A percentile compares a stretch with the other conserved stretches of the same genome.
phyloP scores from a whole-genome alignment of 352 stramenopile genomes.

The Phytophthora pinifolia region DNA sequence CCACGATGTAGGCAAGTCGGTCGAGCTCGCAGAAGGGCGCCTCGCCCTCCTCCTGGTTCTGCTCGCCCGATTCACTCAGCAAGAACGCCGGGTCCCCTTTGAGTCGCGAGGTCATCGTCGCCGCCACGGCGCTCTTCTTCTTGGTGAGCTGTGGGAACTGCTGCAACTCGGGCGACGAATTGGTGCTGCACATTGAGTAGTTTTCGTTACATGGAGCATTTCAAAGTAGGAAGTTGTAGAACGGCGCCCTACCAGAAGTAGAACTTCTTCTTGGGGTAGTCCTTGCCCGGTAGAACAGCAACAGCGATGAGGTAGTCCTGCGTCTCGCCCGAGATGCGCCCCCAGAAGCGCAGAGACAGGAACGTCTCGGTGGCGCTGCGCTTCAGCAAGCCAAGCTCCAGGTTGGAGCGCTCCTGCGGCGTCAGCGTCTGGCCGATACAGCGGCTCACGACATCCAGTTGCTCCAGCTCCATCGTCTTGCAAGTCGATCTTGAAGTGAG shows the following conservation, averaged over 20 bases:
- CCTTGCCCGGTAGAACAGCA: slow-evolving; percentile 51
- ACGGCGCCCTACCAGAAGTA: slow-evolving; percentile 68
- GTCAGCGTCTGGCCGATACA: slow-evolving; percentile 71
- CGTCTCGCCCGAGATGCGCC: slow-evolving; percentile 56
- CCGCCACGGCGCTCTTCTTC: slow-evolving; percentile 49
- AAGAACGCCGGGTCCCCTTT: slow-evolving; percentile 73
- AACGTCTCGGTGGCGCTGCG: slow-evolving; percentile 63
- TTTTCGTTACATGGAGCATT: neutral
- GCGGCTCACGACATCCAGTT: slow-evolving; percentile 70
- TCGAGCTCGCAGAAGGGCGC: slow-evolving; percentile 69
- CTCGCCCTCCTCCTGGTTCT: slow-evolving; percentile 44
- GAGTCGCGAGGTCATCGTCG: slow-evolving; percentile 49
- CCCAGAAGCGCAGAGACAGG: slow-evolving; percentile 73
- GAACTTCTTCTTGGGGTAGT: slow-evolving; percentile 83
- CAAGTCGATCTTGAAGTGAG: slow-evolving; percentile 11
- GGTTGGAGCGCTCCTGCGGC: slow-evolving; percentile 71
- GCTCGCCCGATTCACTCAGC: slow-evolving; percentile 38
- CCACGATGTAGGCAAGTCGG: slow-evolving; percentile 62
- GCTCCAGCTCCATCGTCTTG: slow-evolving; percentile 67
- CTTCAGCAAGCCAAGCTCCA: slow-evolving; percentile 76
- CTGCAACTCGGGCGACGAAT: slow-evolving; percentile 73
- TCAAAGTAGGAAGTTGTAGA: neutral
- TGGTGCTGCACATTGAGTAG: slow-evolving; percentile 45
- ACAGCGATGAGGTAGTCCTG: slow-evolving; percentile 73
- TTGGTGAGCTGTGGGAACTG: slow-evolving; percentile 74